A percentile compares a stretch with the other conserved stretches of the same genome.
Conservation (phyloP, 257 asterid genomes). For the Solanum sparsipilum region DNA sequence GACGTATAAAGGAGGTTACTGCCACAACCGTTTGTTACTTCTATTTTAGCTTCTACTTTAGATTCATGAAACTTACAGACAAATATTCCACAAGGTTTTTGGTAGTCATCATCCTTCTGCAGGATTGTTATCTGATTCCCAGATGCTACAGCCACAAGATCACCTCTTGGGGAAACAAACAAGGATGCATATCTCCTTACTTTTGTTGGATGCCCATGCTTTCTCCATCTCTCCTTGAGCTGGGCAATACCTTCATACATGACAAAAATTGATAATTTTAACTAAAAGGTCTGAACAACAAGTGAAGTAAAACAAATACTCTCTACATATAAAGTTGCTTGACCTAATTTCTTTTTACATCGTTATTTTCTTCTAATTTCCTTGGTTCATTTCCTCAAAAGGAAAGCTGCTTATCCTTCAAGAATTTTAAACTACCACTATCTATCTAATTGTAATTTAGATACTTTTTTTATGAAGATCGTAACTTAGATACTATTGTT, state of each 20-base stretch:
- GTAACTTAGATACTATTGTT: not conserved
- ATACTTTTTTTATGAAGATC: not conserved
- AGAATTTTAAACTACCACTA: not conserved
- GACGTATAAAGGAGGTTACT: not conserved
- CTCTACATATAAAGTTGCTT: not conserved
- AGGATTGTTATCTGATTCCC: constrained; percentile 68
- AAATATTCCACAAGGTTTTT: constrained; percentile 71
- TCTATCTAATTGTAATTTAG: not conserved
- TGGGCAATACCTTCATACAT: constrained; percentile 45
- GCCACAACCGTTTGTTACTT: not conserved
- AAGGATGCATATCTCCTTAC: constrained; percentile 47
- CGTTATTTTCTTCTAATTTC: not conserved
- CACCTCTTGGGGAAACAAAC: constrained; percentile 69
- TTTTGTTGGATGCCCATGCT: constrained; percentile 36
- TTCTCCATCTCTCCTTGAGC: constrained; percentile 77
- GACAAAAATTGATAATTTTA: not conserved
- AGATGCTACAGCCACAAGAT: constrained; percentile 77
- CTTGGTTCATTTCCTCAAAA: not conserved
- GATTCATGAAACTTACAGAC: constrained; percentile 49
- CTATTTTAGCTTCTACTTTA: not conserved
- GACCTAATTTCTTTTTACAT: not conserved
- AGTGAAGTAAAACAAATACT: not conserved
- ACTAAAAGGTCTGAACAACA: not conserved
- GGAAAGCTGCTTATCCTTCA: not conserved
- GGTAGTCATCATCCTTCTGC: constrained; percentile 70